Percentiles rank a stretch among this genome's conserved stretches.
Evolutionary conservation across 2,329 filamentous ascomycete genomes (phyloP).

Genomic region (Pseudogymnoascus sp.): DNA sequence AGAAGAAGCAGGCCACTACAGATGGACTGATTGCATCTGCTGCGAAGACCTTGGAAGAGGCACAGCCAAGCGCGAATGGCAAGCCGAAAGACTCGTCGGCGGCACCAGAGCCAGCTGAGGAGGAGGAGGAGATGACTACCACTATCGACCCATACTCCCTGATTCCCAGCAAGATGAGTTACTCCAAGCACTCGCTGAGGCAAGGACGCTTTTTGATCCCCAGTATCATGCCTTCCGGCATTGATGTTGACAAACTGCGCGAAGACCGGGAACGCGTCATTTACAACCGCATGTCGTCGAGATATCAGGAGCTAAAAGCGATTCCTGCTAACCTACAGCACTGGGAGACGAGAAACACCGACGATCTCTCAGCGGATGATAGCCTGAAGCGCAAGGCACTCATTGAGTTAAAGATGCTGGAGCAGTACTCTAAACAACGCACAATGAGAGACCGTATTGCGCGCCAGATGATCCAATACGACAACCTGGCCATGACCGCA

Average conservation of each 20-base stretch:
- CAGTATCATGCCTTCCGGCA: conserved; percentile 78
- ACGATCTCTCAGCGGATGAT: conserved; percentile 67
- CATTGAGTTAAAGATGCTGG: conserved; percentile 91
- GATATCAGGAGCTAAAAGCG: conserved; percentile 75
- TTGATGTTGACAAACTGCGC: conserved; percentile 78
- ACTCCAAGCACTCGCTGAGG: conserved; percentile 69
- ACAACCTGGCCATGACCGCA: conserved; percentile 94
- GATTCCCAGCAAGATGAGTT: conserved; percentile 53
- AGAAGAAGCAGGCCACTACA: conserved; percentile 42
- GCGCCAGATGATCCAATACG: conserved; percentile 87
- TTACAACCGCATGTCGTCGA: conserved; percentile 81
- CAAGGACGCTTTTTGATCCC: conserved; percentile 74
- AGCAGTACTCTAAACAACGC: conserved; percentile 80
- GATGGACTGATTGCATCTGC: conserved; percentile 18
- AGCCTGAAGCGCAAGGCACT: conserved; percentile 79
- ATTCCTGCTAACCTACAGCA: conserved; percentile 79
- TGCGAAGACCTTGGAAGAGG: conserved; percentile 20
- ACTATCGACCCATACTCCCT: conserved; percentile 49
- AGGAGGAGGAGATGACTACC: conserved; percentile 20
- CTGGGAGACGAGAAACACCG: conserved; percentile 69
- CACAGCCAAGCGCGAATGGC: conserved; percentile 34
- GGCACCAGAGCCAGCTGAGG: conserved; percentile 22
- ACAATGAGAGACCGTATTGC: conserved; percentile 79
- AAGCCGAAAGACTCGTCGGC: conserved; percentile 29
- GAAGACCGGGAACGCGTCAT: conserved; percentile 82